Evolutionary conservation across 768 basidiomycete genomes (phyloP), one percentile per base, ranked within the genome.

Genomic region (Boletus edulis): DNA sequence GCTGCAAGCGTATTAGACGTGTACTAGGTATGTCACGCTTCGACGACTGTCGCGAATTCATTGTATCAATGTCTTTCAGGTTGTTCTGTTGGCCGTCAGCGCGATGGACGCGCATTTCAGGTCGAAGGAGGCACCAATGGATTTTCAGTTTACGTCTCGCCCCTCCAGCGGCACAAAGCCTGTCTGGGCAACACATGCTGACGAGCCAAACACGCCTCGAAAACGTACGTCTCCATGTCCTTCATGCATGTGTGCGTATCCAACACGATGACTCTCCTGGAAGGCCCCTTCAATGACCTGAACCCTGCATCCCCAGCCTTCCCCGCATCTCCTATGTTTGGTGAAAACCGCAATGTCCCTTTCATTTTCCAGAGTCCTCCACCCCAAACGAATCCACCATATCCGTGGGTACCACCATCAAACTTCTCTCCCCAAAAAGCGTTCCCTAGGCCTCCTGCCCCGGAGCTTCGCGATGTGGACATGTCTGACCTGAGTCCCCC

Each of bases 41-140:
- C 17, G 40, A 43, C 38, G 41, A 17, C 11, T 37, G 37, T 56
- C 27, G 37, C 20, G 35, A 42, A 31, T 45, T 45, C 10, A 41
- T 41, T 9, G 2, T 47, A 22, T 32, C 3, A 17, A 45, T 18
- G n/a, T 1, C 9, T 42, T 52, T 46, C n/a, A 55, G 52, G 27
- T 24, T 14, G 17, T 18, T 43, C 18, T 38, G 37, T 55, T 32
- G 27, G 34, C 52, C 34, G 20, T 54, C 43, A 47, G 45, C 53
- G 48, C 38, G 20, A 71, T 71, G 70, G 60, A 64, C 56, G 40
- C 52, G 58, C 69, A 57, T 22, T 57, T 53, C 51, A 80, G 86
- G 62, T 87, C 86, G 13, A 89, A 76, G 46, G 91, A 92, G 66
- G 88, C 86, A 4, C 91, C 91, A 5, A 94, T 94, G 91, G 91